Conservation (phyloP, 768 basidiomycete species). For the Phylloporus scabripes region DNA sequence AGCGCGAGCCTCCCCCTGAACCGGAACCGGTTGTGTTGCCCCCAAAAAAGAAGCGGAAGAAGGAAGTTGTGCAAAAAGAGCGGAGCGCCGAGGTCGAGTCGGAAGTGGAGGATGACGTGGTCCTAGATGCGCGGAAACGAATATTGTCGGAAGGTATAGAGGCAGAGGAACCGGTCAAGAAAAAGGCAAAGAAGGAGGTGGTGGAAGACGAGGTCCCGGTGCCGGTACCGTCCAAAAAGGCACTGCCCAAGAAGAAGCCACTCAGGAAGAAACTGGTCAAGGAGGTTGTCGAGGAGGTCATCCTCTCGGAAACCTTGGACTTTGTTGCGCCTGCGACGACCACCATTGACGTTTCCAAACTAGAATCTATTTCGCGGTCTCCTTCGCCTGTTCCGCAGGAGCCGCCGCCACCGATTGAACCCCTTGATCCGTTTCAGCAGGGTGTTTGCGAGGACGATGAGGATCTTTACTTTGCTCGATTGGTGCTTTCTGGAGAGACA, state of each 20-base stretch:
- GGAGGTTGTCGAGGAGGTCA: slow-evolving; percentile 44
- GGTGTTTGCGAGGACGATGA: slow-evolving; percentile 83
- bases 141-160: slow-evolving; percentile 37
- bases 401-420: slow-evolving; percentile 39
- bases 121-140: slow-evolving; percentile 40
- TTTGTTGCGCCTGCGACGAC: slow-evolving; percentile 48
- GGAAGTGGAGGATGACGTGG: slow-evolving; percentile 48
- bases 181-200: slow-evolving; percentile 28
- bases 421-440: slow-evolving; percentile 47
- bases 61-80: slow-evolving; percentile 35
- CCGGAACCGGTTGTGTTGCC: slow-evolving; percentile 34
- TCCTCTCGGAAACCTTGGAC: slow-evolving; percentile 44
- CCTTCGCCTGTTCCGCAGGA: slow-evolving; percentile 44
- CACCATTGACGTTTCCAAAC: slow-evolving; percentile 43
- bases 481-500: slow-evolving; percentile 24
- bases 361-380: slow-evolving; percentile 45
- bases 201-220: slow-evolving; percentile 36
- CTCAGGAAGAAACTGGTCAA: slow-evolving; percentile 31
- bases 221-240: slow-evolving; percentile 15
- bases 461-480: slow-evolving; percentile 73
- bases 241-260: slow-evolving; percentile 31
- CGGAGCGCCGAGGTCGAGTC: slow-evolving; percentile 50
- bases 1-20: slow-evolving; percentile 31
- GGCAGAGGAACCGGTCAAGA: slow-evolving; percentile 28
- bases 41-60: slow-evolving; percentile 57